Conservation (phyloP, 345 rosid species). For the Dipteronia sinensis region DNA sequence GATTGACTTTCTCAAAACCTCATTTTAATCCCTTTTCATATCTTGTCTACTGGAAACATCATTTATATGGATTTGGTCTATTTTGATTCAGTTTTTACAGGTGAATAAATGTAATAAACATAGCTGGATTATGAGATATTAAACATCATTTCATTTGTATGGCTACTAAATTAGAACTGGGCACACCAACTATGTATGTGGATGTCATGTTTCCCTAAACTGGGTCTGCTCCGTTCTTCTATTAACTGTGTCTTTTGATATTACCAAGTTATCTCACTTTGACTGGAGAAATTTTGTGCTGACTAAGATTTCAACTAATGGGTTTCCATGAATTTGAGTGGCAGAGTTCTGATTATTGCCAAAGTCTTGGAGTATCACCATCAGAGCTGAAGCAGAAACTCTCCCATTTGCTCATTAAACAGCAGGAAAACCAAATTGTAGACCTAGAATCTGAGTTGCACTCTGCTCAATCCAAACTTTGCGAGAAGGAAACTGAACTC, state of each 20-base stretch:
- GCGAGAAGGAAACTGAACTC: conserved; percentile 80
- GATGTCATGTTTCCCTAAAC: neutral
- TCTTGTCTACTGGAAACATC: neutral
- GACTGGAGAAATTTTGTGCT: conserved; percentile 27
- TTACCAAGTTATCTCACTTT: conserved; percentile 1
- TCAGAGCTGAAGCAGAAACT: conserved; percentile 72
- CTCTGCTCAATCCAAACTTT: conserved; percentile 63
- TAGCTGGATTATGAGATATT: neutral
- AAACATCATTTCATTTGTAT: neutral
- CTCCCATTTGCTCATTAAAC: conserved; percentile 67
- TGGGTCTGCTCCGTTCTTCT: neutral
- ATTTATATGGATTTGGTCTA: neutral
- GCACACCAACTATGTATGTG: neutral
- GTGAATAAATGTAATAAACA: neutral
- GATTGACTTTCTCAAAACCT: neutral
- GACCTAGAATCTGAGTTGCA: conserved; percentile 74
- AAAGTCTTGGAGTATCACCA: conserved; percentile 63
- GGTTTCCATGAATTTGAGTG: conserved; percentile 36
- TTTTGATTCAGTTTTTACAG: no score
- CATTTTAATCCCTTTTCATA: neutral
- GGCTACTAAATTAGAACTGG: neutral
- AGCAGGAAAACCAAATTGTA: conserved; percentile 75
- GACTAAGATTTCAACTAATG: conserved; percentile 29
- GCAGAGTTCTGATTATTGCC: conserved; percentile 40
- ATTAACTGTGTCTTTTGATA: neutral